Evolutionary conservation across 2,329 filamentous ascomycete species (phyloP).

Genomic region (Daldinia sp.): DNA sequence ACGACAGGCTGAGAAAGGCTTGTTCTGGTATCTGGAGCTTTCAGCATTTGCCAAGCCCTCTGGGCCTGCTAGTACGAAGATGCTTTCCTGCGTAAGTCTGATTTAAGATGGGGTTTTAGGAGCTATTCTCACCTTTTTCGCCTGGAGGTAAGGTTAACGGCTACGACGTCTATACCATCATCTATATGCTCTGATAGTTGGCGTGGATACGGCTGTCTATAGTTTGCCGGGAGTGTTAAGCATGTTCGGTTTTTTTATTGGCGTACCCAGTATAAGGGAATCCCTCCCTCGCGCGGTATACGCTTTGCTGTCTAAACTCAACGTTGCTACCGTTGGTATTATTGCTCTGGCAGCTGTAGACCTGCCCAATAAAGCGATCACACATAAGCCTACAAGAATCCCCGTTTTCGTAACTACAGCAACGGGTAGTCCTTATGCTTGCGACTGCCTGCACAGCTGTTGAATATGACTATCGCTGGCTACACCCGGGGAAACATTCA

Average conservation of each 20-base stretch:
- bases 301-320: slow-evolving; percentile 74
- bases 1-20: background rate
- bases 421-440: slow-evolving; percentile 70
- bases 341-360: slow-evolving; percentile 75
- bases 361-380: slow-evolving; percentile 72
- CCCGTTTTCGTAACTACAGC: slow-evolving; percentile 70
- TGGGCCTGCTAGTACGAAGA: slow-evolving; percentile 75
- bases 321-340: slow-evolving; percentile 75
- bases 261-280: slow-evolving; percentile 67
- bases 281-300: slow-evolving; percentile 70
- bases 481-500: slow-evolving; percentile 45
- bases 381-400: slow-evolving; percentile 67
- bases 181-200: background rate
- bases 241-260: slow-evolving; percentile 73
- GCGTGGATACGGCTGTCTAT: background rate
- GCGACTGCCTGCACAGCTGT: slow-evolving; percentile 61
- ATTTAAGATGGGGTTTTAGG: slow-evolving; percentile 67
- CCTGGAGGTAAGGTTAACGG: slow-evolving; percentile 65
- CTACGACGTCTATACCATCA: background rate
- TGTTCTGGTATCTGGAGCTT: slow-evolving; percentile 69
- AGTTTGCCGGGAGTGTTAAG: slow-evolving; percentile 74
- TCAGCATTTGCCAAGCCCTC: slow-evolving; percentile 72
- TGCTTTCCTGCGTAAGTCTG: slow-evolving; percentile 73
- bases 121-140: slow-evolving; percentile 66
- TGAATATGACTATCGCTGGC: slow-evolving; percentile 63